Base-by-base conservation (phyloP, 1,284 basidiomycete species). In the Schizophyllum commune region DNA sequence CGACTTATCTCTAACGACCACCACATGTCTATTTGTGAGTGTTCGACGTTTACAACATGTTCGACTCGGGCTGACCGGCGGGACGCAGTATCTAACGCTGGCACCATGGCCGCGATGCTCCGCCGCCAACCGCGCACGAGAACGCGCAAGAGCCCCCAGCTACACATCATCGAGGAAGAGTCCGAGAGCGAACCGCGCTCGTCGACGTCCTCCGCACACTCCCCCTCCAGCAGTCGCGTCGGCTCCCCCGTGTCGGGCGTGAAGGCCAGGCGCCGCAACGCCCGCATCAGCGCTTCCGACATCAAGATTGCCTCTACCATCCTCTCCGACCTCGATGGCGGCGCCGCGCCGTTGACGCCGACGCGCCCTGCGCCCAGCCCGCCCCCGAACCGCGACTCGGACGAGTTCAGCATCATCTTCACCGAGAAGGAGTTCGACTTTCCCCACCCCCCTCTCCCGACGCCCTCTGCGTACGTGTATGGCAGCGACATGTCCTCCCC, bases 361-460 rank as follows among this genome's bases (percentile, higher is more conserved):
- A 55, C 20, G 9, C 53, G 53, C 52, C 65, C 69, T 11, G 61
- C 71, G 19, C 70, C 72, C 9, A 66, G 72, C 7, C 70, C 72
- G 21, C 71, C 72, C 1, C 70, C 72, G n/a, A 65, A 63, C 61
- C 70, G 72, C 13, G 62, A 62, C 20, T 64, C 62, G 39, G 56
- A 64, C 56, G 22, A 62, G 1, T 74, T 74, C 62, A 69, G 65
- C 17, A 65, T 75, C 32, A 71, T 70, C 1, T 75, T 76, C 61
- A 69, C 68, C 8, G 71, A 76, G n/a, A 58, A 63, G 5, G 69
- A 72, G 1, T 72, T 70, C 64, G 68, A 63, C 39, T 77, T 76
- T 58, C 75, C 76, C 17, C 71, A 71, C 60, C 75, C 75, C 11
- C 75, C 74, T 0, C 63, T 68, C 2, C 68, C 72, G 22, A 70